Base-by-base conservation (phyloP, 805 yeast species). In the Priceomyces carsonii region DNA sequence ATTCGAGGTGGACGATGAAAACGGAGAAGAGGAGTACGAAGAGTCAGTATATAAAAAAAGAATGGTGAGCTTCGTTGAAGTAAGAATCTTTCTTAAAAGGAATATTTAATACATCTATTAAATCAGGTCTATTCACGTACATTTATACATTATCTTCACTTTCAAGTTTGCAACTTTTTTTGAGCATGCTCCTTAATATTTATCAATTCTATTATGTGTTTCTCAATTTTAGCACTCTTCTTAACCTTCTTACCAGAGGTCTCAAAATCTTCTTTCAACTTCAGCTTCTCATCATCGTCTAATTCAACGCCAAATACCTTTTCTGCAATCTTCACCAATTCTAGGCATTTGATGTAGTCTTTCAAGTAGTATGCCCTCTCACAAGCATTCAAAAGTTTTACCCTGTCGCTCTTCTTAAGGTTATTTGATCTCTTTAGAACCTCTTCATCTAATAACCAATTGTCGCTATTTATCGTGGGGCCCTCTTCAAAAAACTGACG, bases 311-410 rank as follows among this genome's bases (percentile, higher is more conserved):
- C 64, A 42, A 51, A 66, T 7, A 66, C 38, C 9, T 33, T 35
- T 33, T 73, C 57, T 0, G 75, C 69, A 5, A 20, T 39, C 10
- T 62, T 53, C 23, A 79, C 64, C 18, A 71, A 56, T 27, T 65
- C 61, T 10, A 77, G 53, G 39, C 93, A 85, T 32, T 61, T 59
- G 1, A 38, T 23, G 47, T 79, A 87, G 23, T 78, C 59, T 31
- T 75, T 64, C 32, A 63, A 48, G 51, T 64, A 88, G 51, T 81
- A 87, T 2, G 79, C 69, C 41, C 79, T 61, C 44, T 85, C 89
- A 20, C 85, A 71, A 7, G 80, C 77, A 40, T 78, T 77, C 29
- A 80, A 67, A 18, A 83, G 50, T 29, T 63, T 64, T 10, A 72
- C 79, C 33, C 87, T 63, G 33, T 75, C 79, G 2, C 77, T 67